Base-by-base conservation (phyloP, 176 grass and related monocot genomes). In the Bonia amplexicaulis region DNA sequence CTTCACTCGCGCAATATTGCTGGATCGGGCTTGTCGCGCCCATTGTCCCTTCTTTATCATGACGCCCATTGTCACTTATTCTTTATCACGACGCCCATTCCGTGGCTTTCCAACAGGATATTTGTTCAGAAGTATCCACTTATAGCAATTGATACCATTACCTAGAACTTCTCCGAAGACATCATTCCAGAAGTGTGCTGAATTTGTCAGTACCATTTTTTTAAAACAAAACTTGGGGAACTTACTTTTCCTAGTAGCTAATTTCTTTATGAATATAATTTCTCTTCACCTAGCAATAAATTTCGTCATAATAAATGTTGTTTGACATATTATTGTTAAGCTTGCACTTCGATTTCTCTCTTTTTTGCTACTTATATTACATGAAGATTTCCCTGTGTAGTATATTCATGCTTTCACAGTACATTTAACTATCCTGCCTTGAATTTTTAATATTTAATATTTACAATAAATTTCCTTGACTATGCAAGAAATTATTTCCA, bases 191-290 rank as follows among this genome's bases (percentile, higher is more conserved):
- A 81, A 46, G 37, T 51, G 44, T 45, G 37, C 27, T n/a, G 45
- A 25, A 48, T 27, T 45, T 46, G 57, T 17, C 41, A 11, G 33
- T 76, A 42, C 54, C 37, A 26, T 19, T 78, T 9, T 62, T 78
- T 17, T 0, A 16, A 46, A 45, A 44, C 14, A 78, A 78, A 26
- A 29, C 9, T 46, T 6, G 73, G 14, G 1, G 63, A 33, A 17
- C 48, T 74, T 54, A 6, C 15, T 54, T 46, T 63, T 9, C 5
- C 1, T 59, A 23, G 22, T 19, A 54, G 19, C 54, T 58, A 23
- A n/a, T 70, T 69, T 39, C 51, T 81, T 55, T 35, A 81, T 69
- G 20, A 81, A 26, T 81, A 41, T 66, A 13, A 17, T 74, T 79
- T 31, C 33, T 29, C 60, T 66, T 67, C 47, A 70, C 49, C 22